These are phyloP conservation scores for Articulospora tetracladia DNA, from an alignment of 495 filamentous ascomycete species.

Conservation along the genomic window DNA sequence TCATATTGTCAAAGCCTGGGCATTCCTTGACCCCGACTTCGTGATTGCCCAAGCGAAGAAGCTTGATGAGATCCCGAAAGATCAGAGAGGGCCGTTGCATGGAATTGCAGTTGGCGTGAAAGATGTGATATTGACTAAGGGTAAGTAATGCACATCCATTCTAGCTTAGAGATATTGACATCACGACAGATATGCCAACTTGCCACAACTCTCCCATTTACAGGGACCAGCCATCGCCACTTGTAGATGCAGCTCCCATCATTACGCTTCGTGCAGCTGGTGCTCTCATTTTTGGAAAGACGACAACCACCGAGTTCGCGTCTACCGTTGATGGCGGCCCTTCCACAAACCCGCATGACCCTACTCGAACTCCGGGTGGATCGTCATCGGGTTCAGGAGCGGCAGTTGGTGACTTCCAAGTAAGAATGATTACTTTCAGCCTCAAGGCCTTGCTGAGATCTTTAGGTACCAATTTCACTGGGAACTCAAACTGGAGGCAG, in stretches of 20 bases:
- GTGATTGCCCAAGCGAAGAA: conserved; percentile 46
- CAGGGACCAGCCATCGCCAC: conserved; percentile 28
- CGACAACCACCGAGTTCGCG: conserved; percentile 50
- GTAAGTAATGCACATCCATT: conserved; percentile 19
- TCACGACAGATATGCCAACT: conserved; percentile 51
- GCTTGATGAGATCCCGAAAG: conserved; percentile 42
- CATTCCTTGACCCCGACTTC: conserved; percentile 37
- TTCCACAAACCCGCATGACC: conserved; percentile 45
- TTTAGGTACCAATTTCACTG: conserved; percentile 36
- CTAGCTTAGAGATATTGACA: neutral
- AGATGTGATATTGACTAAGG: conserved; percentile 57
- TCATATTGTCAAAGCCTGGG: conserved; percentile 48
- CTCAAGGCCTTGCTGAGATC: neutral
- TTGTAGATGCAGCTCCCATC: conserved; percentile 39
- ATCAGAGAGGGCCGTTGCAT: conserved; percentile 47
- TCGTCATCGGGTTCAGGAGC: conserved; percentile 51
- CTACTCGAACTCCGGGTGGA: conserved; percentile 45
- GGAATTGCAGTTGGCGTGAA: conserved; percentile 53
- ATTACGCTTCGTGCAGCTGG: conserved; percentile 41
- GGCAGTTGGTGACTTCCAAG: conserved; percentile 46
- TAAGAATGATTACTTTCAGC: neutral
- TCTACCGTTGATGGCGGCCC: conserved; percentile 31
- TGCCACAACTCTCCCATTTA: conserved; percentile 47
- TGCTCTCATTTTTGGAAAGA: conserved; percentile 47
- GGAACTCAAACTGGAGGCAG: conserved; percentile 50